Evolutionary conservation across 495 filamentous ascomycete species (phyloP).

Genomic region (Tricharina praecox): DNA sequence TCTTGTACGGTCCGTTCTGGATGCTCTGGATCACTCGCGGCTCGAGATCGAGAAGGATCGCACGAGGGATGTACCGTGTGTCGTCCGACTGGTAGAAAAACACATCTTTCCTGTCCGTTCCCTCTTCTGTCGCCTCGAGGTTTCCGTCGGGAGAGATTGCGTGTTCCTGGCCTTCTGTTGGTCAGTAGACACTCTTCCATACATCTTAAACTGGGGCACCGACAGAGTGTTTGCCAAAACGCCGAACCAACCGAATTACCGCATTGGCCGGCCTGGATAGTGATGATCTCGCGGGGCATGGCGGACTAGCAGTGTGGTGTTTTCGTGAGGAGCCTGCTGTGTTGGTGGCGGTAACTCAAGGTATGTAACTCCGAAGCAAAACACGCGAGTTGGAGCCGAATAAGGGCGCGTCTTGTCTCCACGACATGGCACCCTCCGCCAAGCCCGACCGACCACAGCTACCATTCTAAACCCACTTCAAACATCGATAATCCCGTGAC

Average conservation of each 20-base stretch:
- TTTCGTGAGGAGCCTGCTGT: too few species aligned
- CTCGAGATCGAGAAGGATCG: constrained; percentile 88
- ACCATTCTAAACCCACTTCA: too few species aligned
- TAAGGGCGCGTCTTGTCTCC: too few species aligned
- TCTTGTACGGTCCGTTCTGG: constrained; percentile 80
- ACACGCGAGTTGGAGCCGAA: too few species aligned
- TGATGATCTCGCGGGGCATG: constrained; percentile 81
- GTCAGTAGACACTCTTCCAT: background rate
- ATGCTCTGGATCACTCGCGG: constrained; percentile 84
- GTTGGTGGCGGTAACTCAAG: too few species aligned
- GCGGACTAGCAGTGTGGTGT: too few species aligned
- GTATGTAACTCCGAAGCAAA: too few species aligned
- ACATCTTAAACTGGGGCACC: constrained; percentile 7
- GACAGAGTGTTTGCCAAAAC: constrained; percentile 26
- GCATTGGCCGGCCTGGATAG: constrained; percentile 96
- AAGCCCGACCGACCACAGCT: too few species aligned
- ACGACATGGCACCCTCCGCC: too few species aligned
- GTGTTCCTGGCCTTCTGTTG: constrained; percentile 57
- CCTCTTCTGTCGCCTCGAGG: constrained; percentile 86
- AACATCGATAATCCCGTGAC: too few species aligned
- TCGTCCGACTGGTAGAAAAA: constrained; percentile 99
- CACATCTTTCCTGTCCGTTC: constrained; percentile 87
- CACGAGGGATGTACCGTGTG: constrained; percentile 91
- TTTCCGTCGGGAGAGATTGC: constrained; percentile 96
- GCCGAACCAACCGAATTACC: constrained; percentile 45